A percentile compares a stretch with the other conserved stretches of the same genome.
Conservation (phyloP, 2,329 filamentous ascomycete species). For the Magnaporthales sp. region DNA sequence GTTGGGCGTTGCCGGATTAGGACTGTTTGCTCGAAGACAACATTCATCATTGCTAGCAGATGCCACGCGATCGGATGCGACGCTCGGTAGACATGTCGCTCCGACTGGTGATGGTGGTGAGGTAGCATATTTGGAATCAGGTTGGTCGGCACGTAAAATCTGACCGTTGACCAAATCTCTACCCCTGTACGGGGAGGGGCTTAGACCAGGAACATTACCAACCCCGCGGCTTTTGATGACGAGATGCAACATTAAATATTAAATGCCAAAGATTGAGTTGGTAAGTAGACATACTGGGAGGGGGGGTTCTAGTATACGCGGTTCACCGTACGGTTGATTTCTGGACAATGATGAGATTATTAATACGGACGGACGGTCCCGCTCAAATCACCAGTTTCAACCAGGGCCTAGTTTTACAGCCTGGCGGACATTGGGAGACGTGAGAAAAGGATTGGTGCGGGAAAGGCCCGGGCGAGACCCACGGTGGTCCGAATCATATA, state of each 20-base stretch:
- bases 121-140: not conserved
- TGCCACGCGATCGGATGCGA: not conserved
- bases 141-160: not conserved
- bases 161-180: not conserved
- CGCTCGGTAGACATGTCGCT: not conserved
- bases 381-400: not conserved
- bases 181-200: not conserved
- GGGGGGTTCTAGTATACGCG: not conserved
- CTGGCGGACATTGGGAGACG: not conserved
- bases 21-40: not conserved
- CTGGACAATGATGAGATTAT: not conserved
- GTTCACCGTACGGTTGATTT: not conserved
- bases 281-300: not conserved
- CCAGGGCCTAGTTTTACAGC: not conserved
- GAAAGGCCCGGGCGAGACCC: not conserved
- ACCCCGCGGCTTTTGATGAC: not conserved
- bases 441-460: not conserved
- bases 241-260: not conserved
- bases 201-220: not conserved
- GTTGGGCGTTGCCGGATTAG: not conserved
- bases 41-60: not conserved
- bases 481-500: not conserved
- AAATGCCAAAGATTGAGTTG: too few species aligned
- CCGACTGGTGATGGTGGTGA: not conserved
- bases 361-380: not conserved